Evolutionary conservation across 1,284 basidiomycete genomes (phyloP), one percentile per base, ranked within the genome.

Genomic region (Ustilago trichophora): DNA sequence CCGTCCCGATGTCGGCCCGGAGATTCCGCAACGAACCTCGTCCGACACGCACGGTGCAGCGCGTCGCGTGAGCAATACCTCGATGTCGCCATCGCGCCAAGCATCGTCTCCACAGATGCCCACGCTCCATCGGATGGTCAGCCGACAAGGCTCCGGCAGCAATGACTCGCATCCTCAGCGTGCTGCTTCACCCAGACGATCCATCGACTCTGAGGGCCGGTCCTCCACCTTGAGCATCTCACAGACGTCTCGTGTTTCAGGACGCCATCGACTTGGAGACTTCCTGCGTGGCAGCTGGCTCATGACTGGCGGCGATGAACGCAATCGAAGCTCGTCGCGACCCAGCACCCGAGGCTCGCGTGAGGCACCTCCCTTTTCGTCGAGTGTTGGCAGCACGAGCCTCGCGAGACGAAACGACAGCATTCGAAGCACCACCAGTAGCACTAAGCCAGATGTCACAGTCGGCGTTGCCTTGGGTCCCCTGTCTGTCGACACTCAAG

Each of bases 191-290:
- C 50, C 49, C 9, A 40, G 62, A 21, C 36, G 50, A 10, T 71
- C 68, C 4, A 31, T 52, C 16, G 68, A 71, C 21, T 71, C 57
- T 4, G 62, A 52, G 15, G 56, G 51, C 12, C 45, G 54, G 25
- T 66, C 54, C 5, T 71, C 68, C 26, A 49, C 54, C 2, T 33
- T 55, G 18, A 71, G 68, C 48, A 65, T 65, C 45, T 71, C 63
- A 21, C 68, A 66, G 33, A 48, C 68, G 5, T 70, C 60, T 12
- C 60, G 57, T 9, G 53, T 59, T 6, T 65, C 67, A 11, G 60
- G 60, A 8, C 67, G 67, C 12, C 67, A 70, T 44, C 67, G 67
- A 25, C 67, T 70, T 18, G 67, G 67, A 13, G 57, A 60, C 26
- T 64, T 70, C 27, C 42, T 70, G 15, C 44, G 67, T 8, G 60